Base-by-base conservation (phyloP, 2,329 filamentous ascomycete species). In the Gaeumannomyces sp. region DNA sequence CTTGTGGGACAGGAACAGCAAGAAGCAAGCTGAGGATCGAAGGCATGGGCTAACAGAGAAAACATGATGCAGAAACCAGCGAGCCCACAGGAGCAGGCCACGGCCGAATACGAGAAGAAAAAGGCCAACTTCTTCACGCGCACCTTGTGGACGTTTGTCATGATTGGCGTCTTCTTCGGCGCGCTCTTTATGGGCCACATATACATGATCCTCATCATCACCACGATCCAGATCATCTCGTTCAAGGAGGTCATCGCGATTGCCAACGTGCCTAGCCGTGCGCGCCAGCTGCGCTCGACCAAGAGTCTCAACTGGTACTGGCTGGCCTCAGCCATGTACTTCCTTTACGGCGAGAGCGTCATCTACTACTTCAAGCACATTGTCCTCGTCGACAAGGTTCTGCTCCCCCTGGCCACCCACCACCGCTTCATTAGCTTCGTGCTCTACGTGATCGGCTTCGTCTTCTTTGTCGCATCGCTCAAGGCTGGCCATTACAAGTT, bases 321-420 rank as follows among this genome's bases (percentile, higher is more conserved):
- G 82, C 84, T 99, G 64, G 95, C 93, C n/a, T 92, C 91, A 31
- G 97, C 94, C 70, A 98, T 99, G 94, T 99, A 99, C 82, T 99
- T 97, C 72, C 83, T 99, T 62, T 99, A 99, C 75, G 95, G 95
- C 74, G 95, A 99, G 80, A 97, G 92, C 72, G 94, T 99, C 73
- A 97, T 99, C 73, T 99, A 99, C 81, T 99, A 99, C 80, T 99
- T 99, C 80, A 99, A 99, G 84, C 95, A 99, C 76, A 94, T 99
- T 70, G 88, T 99, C 59, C 81, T 99, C 66, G 93, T 99, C 60
- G 95, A 99, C 78, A 92, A 90, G 77, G 91, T 98, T 60, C 82
- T 99, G 67, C 82, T 97, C 65, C 95, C 95, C 11, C 88, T 99
- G 75, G 93, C 95, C 64, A 98, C 94, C 22, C 95, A 99, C 80